Conservation (phyloP, 225 moss, liverwort and hornwort genomes). For the Climacium dendroides region DNA sequence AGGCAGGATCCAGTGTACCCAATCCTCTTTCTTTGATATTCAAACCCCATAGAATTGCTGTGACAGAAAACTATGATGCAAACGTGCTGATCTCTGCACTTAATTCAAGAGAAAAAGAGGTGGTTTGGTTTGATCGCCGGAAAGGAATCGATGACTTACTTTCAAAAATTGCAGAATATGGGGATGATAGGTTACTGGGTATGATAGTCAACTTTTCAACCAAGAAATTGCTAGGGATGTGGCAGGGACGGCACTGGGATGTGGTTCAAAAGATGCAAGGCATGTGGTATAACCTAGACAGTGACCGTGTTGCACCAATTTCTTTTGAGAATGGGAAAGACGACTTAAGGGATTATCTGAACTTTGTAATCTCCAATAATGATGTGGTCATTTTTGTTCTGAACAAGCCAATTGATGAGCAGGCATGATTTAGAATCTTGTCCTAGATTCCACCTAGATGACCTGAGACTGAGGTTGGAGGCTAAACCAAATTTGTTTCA, state of each 20-base stretch:
- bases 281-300: slow-evolving; percentile 82
- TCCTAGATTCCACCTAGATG: background rate
- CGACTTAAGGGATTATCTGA: slow-evolving; percentile 38
- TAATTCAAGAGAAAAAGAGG: slow-evolving; percentile 44
- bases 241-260: slow-evolving; percentile 79
- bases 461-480: background rate
- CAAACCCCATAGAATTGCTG: slow-evolving; percentile 64
- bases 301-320: slow-evolving; percentile 33
- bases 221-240: slow-evolving; percentile 28
- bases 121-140: slow-evolving; percentile 75
- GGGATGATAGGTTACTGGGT: slow-evolving; percentile 47
- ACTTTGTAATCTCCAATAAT: slow-evolving; percentile 7
- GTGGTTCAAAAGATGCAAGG: slow-evolving; percentile 52
- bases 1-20: background rate
- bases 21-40: slow-evolving; percentile 52
- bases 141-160: slow-evolving; percentile 44
- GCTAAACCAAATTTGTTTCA: background rate
- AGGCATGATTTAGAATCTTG: background rate
- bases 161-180: slow-evolving; percentile 31
- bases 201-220: slow-evolving; percentile 54
- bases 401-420: background rate
- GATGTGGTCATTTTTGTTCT: slow-evolving; percentile 61
- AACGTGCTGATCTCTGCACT: slow-evolving; percentile 78
- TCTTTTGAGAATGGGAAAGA: slow-evolving; percentile 27
- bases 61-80: slow-evolving; percentile 87